Evolutionary conservation across 495 filamentous ascomycete species (phyloP), one percentile per base, ranked within the genome.

Genomic region (Neurospora discreta): DNA sequence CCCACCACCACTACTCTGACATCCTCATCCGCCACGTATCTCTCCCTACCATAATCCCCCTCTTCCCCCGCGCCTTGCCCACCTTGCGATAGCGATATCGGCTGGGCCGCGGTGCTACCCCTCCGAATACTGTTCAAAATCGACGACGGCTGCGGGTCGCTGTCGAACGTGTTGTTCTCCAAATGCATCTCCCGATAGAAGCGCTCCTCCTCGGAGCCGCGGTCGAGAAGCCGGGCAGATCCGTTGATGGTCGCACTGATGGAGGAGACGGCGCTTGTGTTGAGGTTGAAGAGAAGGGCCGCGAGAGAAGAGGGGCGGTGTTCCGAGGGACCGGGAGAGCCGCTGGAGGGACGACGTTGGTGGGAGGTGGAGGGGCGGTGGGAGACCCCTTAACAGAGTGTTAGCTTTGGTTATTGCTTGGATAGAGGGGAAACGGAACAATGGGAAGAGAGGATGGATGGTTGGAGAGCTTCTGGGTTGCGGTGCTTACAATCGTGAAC

Each of bases 181-280:
- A 97, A 76, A 84, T 99, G 95, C 74, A 84, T 84, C 70, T 88
- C 87, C 75, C 91, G 90, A 76, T 90, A 97, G 85, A 90, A 98
- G 16, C 75, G 71, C 80, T 98, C 95, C 77, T 96, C 91, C 46
- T 92, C 91, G 2, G 88, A 91, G 3, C 90, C 93, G 6, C 82
- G 77, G 7, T 89, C 85, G 42, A 97, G 84, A 43, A 99, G 83
- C 38, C 86, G 81, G 3, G 95, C 95, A 39, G 87, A 83, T 10
- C 95, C 95, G 75, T 94, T 95, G 77, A 99, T 94, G 3, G 95
- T 98, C 5, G 93, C 94, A 74, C 90, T 93, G 80, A 99, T 99
- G 77, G 90, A 92, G n/a, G 89, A 92, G 71, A 99, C 83, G 11
- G 90, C 91, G 40, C 90, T 91, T 13, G 92, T 93, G 81, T 99